A percentile compares a stretch with the other conserved stretches of the same genome.
Conservation (phyloP, 2,329 filamentous ascomycete genomes). For the Aspergillus candidus region DNA sequence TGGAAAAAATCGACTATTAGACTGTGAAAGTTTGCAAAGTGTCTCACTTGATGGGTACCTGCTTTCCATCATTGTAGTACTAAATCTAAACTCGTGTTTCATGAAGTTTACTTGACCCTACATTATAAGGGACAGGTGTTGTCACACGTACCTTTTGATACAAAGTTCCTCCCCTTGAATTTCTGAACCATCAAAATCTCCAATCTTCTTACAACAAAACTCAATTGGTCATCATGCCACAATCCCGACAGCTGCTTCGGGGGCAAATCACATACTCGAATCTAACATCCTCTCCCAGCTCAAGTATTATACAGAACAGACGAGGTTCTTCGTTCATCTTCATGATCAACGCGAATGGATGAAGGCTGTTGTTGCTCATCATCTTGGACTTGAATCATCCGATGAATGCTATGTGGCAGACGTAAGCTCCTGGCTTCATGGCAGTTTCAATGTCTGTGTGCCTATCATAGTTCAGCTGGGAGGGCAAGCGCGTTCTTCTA, state of each 20-base stretch:
- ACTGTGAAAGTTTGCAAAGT: too few relatives aligned
- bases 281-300: constrained; percentile 19
- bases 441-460: constrained; percentile 19
- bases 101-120: too few relatives aligned
- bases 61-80: too few relatives aligned
- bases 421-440: constrained; percentile 13
- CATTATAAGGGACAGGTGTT: too few relatives aligned
- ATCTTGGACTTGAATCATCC: constrained; percentile 14
- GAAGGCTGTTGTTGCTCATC: constrained; percentile 17
- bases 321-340: constrained; percentile 9
- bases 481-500: constrained; percentile 11
- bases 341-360: constrained; percentile 5
- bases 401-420: constrained; percentile 10
- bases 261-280: constrained; percentile 19
- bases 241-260: constrained; percentile 8
- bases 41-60: too few relatives aligned
- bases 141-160: too few relatives aligned
- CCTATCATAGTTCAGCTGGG: neutral
- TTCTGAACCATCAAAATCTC: too few relatives aligned
- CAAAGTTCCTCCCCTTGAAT: too few relatives aligned
- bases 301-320: constrained; percentile 11
- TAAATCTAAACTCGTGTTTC: too few relatives aligned
- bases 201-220: too few relatives aligned
- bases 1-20: too few relatives aligned
- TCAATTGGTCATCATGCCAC: neutral